Conservation (phyloP, 176 grass and related monocot species). For the Triticum monococcum region DNA sequence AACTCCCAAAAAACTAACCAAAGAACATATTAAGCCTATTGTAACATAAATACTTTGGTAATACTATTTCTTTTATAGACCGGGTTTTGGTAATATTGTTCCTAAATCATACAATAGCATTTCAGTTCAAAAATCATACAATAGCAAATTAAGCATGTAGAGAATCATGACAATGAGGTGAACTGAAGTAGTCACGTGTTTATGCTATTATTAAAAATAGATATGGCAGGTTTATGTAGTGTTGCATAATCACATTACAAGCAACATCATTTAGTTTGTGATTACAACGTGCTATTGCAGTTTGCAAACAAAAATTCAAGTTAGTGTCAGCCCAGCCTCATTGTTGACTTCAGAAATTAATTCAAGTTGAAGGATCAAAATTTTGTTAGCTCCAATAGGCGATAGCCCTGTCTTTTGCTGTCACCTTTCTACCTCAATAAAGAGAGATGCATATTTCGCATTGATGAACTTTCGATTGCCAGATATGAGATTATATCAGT, state of each 20-base stretch:
- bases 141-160: neutral
- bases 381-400: neutral
- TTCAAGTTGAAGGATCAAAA: neutral
- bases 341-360: neutral
- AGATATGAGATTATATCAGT: neutral
- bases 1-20: conserved; percentile 16
- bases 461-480: neutral
- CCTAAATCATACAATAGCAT: neutral
- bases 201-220: neutral
- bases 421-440: neutral
- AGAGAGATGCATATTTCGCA: neutral
- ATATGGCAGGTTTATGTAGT: neutral
- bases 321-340: neutral
- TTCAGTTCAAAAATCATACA: neutral
- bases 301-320: neutral
- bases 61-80: neutral
- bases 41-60: neutral
- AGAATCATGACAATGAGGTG: neutral
- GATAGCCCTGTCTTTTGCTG: neutral
- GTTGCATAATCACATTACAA: conserved; percentile 8
- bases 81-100: neutral
- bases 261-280: neutral
- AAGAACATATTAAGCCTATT: neutral
- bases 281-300: conserved; percentile 1
- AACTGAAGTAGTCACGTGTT: neutral